These are phyloP conservation scores for Elsinoe fawcettii DNA, from an alignment of 2,329 filamentous ascomycete species.

Conservation along the genomic window DNA sequence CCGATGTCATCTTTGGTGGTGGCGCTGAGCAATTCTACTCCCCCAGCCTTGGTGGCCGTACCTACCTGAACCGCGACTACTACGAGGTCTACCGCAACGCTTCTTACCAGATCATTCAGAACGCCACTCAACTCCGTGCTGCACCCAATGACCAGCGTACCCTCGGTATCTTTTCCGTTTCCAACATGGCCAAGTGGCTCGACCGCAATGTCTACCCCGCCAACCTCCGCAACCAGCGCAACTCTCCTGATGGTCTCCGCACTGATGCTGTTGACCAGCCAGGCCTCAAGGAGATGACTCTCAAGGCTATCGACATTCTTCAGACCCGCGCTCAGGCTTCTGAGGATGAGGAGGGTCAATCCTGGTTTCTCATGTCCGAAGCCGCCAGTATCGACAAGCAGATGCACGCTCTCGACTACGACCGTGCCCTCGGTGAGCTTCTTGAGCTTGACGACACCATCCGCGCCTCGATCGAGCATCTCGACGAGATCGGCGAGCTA, in stretches of 20 bases:
- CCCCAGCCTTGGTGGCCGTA: constrained; percentile 37
- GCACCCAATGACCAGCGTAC: constrained; percentile 54
- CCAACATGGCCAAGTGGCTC: constrained; percentile 75
- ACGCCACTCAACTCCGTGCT: constrained; percentile 61
- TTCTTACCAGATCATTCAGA: constrained; percentile 63
- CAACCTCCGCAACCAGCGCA: constrained; percentile 58
- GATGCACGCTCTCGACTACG: constrained; percentile 81
- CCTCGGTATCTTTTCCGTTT: constrained; percentile 69
- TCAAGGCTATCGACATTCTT: constrained; percentile 79
- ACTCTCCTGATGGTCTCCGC: constrained; percentile 60
- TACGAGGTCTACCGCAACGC: constrained; percentile 61
- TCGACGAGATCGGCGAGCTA: constrained; percentile 57
- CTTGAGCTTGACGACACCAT: constrained; percentile 81
- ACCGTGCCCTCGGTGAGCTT: constrained; percentile 75
- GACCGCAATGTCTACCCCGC: constrained; percentile 73
- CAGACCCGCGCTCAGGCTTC: constrained; percentile 46
- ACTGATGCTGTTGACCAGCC: constrained; percentile 64
- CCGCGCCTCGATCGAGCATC: constrained; percentile 63
- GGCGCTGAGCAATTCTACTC: constrained; percentile 72
- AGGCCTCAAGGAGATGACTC: constrained; percentile 80
- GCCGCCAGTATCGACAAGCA: constrained; percentile 82
- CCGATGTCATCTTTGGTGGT: constrained; percentile 75
- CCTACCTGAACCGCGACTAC: constrained; percentile 66
- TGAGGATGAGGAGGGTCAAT: constrained; percentile 38
- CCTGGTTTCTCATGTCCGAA: constrained; percentile 84